Evolutionary conservation across 2,329 filamentous ascomycete genomes (phyloP).

Genomic region (Penicillium sclerotigenum): DNA sequence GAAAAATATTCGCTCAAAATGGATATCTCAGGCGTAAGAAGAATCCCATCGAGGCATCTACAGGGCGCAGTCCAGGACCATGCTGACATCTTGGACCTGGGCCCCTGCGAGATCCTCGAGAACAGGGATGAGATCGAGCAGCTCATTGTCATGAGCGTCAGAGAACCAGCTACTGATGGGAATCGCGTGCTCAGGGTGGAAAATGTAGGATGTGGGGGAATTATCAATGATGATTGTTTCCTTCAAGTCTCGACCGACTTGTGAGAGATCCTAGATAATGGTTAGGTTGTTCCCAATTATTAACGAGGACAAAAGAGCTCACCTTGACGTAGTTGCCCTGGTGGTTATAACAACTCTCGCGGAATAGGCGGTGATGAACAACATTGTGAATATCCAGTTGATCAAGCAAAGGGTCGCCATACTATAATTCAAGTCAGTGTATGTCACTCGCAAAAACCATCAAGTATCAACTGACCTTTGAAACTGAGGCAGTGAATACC

Average conservation of each 20-base stretch:
- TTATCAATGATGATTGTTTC: slow-evolving; percentile 99
- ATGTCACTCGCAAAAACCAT: background rate
- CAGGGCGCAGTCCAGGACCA: slow-evolving; percentile 86
- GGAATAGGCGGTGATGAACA: slow-evolving; percentile 91
- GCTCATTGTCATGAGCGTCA: slow-evolving; percentile 97
- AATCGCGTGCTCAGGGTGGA: slow-evolving; percentile 97
- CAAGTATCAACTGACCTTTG: slow-evolving; percentile 66
- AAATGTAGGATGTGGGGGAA: slow-evolving; percentile 98
- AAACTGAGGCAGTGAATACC: slow-evolving; percentile 96
- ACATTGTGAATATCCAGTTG: slow-evolving; percentile 97
- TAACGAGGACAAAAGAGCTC: slow-evolving; percentile 9
- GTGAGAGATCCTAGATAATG: slow-evolving; percentile 72
- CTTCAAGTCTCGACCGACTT: slow-evolving; percentile 90
- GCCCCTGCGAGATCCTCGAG: slow-evolving; percentile 90
- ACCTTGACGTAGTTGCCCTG: slow-evolving; percentile 98
- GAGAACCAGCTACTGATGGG: slow-evolving; percentile 99
- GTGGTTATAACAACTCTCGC: slow-evolving; percentile 98
- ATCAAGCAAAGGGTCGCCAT: slow-evolving; percentile 92
- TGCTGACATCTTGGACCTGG: slow-evolving; percentile 90
- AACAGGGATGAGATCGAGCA: slow-evolving; percentile 94
- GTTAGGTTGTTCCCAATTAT: slow-evolving; percentile 10
- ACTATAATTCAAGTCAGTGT: slow-evolving; percentile 52
- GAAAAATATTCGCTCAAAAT: slow-evolving; percentile 27
- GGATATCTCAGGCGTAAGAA: slow-evolving; percentile 30
- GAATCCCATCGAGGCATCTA: slow-evolving; percentile 41